Conservation (phyloP, 352 stramenopile genomes). For the Phytophthora cactorum region DNA sequence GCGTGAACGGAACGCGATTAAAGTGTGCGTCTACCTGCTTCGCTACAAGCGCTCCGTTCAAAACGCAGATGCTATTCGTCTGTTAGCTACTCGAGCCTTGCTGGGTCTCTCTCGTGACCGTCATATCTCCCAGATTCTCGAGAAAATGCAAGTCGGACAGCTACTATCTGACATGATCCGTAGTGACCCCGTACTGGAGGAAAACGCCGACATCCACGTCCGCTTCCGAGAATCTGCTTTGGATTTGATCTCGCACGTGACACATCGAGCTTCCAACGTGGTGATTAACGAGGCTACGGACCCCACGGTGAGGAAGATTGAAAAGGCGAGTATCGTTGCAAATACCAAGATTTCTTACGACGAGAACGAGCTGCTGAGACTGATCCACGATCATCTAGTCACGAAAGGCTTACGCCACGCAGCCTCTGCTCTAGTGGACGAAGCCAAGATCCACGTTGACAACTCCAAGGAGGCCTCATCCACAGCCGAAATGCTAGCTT, state of each 20-base stretch:
- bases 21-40: conserved; percentile 88
- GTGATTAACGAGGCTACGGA: conserved; percentile 90
- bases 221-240: conserved; percentile 88
- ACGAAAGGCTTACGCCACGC: conserved; percentile 70
- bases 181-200: conserved; percentile 83
- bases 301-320: conserved; percentile 86
- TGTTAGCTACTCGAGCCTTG: conserved; percentile 83
- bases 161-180: conserved; percentile 89
- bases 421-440: conserved; percentile 56
- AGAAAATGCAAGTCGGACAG: conserved; percentile 91
- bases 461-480: conserved; percentile 11
- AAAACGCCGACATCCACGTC: conserved; percentile 86
- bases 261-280: conserved; percentile 77
- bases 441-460: conserved; percentile 50
- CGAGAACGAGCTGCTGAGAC: conserved; percentile 75
- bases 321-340: conserved; percentile 90
- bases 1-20: conserved; percentile 84
- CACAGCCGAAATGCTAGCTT: conserved; percentile 12
- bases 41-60: conserved; percentile 89
- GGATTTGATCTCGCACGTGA: conserved; percentile 90
- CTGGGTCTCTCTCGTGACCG: conserved; percentile 85
- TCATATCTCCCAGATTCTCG: conserved; percentile 90
- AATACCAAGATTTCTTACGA: conserved; percentile 90
- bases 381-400: conserved; percentile 88
- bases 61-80: conserved; percentile 85